Conservation (phyloP, 345 rosid genomes). For the Citrus glauca region DNA sequence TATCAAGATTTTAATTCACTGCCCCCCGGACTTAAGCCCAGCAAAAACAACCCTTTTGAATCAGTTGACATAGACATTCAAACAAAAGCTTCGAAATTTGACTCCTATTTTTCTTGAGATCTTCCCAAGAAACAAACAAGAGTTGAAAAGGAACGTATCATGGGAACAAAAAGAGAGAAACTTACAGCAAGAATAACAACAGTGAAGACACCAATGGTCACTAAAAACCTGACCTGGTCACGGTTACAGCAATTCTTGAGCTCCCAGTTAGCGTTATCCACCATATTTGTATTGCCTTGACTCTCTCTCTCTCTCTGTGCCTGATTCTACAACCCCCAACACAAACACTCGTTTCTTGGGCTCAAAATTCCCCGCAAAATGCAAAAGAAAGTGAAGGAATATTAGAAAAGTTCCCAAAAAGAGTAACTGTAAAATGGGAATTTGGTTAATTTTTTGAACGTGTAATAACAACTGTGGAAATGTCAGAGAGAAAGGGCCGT, state of each 20-base stretch:
- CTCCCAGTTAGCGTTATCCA: conserved; percentile 73
- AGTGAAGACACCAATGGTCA: conserved; percentile 75
- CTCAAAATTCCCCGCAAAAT: background rate
- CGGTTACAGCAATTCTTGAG: conserved; percentile 73
- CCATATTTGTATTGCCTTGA: background rate
- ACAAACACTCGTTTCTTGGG: background rate
- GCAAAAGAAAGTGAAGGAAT: background rate
- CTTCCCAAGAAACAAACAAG: conserved; percentile 14
- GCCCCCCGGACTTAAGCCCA: background rate
- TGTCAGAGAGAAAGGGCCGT: background rate
- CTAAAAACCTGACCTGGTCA: conserved; percentile 59
- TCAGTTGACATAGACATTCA: background rate
- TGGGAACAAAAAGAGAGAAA: conserved; percentile 6
- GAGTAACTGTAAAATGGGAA: background rate
- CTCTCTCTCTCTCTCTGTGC: background rate
- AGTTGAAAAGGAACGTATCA: background rate
- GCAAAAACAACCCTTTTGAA: background rate
- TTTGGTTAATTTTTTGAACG: background rate
- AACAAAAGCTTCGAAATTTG: background rate
- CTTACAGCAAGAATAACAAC: conserved; percentile 78
- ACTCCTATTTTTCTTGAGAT: background rate
- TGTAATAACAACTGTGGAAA: background rate
- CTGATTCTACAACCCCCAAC: background rate
- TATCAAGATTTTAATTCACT: background rate
- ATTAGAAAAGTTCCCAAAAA: background rate